Conservation (phyloP, 2,329 filamentous ascomycete species). For the Colletotrichum orchidophilum region DNA sequence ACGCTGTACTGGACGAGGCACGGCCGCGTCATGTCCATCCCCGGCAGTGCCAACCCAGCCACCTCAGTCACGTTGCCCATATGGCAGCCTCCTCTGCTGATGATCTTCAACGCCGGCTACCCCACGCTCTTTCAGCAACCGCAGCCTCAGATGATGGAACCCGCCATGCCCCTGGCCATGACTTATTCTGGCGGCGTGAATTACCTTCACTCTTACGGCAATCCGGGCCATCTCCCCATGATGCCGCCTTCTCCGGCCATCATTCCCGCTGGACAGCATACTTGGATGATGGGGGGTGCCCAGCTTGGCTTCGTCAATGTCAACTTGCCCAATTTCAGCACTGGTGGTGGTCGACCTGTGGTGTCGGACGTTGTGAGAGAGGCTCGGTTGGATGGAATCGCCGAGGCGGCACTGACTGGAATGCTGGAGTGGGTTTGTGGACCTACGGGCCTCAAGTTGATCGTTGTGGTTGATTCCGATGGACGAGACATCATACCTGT, state of each 20-base stretch:
- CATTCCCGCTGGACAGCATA: neutral
- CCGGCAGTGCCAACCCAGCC: neutral
- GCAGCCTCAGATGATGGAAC: neutral
- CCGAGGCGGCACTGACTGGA: neutral
- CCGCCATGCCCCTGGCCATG: constrained; percentile 7
- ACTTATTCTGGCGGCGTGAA: constrained; percentile 22
- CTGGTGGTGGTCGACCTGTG: neutral
- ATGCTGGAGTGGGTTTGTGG: constrained; percentile 17
- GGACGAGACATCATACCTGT: neutral
- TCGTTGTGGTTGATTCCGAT: constrained; percentile 8
- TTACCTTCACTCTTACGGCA: constrained; percentile 15
- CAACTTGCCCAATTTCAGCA: neutral
- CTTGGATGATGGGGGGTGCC: neutral
- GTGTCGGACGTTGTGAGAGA: constrained; percentile 19
- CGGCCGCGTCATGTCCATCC: constrained; percentile 14
- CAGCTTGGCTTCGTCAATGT: neutral
- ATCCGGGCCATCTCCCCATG: neutral
- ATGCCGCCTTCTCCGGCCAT: neutral
- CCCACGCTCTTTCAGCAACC: neutral
- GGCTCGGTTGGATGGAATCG: neutral
- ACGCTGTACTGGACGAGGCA: constrained; percentile 24
- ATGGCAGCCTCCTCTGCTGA: neutral
- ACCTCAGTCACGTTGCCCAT: neutral
- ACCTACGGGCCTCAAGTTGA: constrained; percentile 19
- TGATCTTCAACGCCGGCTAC: neutral